Percentiles rank a stretch among this genome's conserved stretches.
These are phyloP conservation scores for Gentiana dahurica DNA, from an alignment of 257 asterid genomes.

Conservation along the genomic window DNA sequence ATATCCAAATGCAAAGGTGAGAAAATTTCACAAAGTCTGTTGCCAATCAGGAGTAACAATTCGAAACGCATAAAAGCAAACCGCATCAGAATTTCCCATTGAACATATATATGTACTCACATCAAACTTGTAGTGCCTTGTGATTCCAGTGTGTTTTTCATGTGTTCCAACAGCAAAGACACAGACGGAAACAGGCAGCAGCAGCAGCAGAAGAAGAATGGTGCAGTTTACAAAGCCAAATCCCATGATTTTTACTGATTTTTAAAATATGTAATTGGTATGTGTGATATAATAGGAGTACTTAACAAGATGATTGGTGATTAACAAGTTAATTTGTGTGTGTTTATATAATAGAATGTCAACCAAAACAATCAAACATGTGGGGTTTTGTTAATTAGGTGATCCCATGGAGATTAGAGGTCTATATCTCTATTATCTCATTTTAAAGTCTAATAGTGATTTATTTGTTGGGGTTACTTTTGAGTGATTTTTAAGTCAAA, in stretches of 20 bases:
- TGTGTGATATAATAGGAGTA: no score
- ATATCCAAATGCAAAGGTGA: neutral
- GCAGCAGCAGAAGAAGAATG: neutral
- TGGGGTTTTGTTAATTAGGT: constrained; percentile 18
- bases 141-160: constrained; percentile 28
- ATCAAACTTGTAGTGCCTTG: constrained; percentile 47
- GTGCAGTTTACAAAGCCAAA: constrained; percentile 10
- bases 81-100: neutral
- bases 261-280: no score
- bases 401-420: constrained; percentile 1
- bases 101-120: constrained; percentile 12
- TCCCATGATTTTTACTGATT: constrained; percentile 13
- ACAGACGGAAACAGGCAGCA: constrained; percentile 15
- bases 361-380: constrained; percentile 1
- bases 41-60: neutral
- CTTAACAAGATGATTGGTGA: no score
- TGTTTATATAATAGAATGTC: constrained; percentile 4
- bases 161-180: constrained; percentile 17
- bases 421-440: neutral
- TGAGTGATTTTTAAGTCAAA: constrained; percentile 42
- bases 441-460: constrained; percentile 8
- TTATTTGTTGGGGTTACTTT: constrained; percentile 17
- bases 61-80: neutral
- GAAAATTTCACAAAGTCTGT: neutral
- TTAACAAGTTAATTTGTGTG: neutral